Evolutionary conservation across 257 asterid genomes (phyloP), one percentile per base, ranked within the genome.

Genomic region (Nicotiana tabacum): DNA sequence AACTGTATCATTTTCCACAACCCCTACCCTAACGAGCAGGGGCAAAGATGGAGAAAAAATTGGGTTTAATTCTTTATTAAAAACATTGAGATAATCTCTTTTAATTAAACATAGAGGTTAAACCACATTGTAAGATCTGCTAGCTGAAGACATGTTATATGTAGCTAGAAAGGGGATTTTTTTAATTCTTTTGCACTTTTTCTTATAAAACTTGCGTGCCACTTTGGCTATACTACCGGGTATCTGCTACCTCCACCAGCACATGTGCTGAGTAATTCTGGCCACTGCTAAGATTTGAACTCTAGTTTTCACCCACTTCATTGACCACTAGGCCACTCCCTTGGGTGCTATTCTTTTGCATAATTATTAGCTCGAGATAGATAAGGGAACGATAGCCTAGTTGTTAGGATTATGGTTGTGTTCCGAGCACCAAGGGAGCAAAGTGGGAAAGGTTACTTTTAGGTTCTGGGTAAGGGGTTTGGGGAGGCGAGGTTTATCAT

Each of bases 101-200:
- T 21, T 12, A 43, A 21, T 46, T 43, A 43, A 66, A 12, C 11
- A 43, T 43, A 72, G 12, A 72, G 21, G 78, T n/a, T 46, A 4
- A 72, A 1, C 37, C 37, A 43, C 78, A 11, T 72, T 72, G 78
- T 72, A 72, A 72, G 60, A 72, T 72, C n/a, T 72, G 78, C 21
- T 72, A 21, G 37, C 17, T 46, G 37, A 72, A 72, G 37, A 24
- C 12, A 46, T 24, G 58, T 1, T 72, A 24, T 46, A 24, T 72
- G 39, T 46, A 46, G 79, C 51, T 24, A 62, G 21, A 12, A 43
- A 70, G 10, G 12, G 35, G 58, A 4, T 21, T 12, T 24, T 12
- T 37, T 7, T 43, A 0, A 8, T 43, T 43, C 51, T 43, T 43
- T 43, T 8, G 2, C 51, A 43, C 5, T 43, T 43, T 8, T 43